These are phyloP conservation scores for Kodamaea plutei DNA, from an alignment of 1,139 yeast genomes.

Conservation along the genomic window DNA sequence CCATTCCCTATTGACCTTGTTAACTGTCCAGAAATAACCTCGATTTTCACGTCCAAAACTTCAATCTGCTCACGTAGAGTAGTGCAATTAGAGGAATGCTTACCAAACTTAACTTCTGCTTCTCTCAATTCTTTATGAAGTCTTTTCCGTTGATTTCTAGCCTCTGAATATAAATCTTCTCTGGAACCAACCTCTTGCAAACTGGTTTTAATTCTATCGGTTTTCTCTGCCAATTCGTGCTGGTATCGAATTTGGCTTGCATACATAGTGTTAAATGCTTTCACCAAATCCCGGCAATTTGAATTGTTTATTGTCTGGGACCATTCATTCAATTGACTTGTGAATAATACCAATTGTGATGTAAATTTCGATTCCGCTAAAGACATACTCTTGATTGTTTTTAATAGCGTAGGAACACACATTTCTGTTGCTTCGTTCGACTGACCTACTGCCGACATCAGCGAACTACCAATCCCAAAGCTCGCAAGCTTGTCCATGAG, in stretches of 20 bases:
- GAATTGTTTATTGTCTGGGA: slow-evolving; percentile 32
- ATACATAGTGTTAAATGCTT: slow-evolving; percentile 36
- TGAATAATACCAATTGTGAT: slow-evolving; percentile 30
- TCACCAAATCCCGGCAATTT: slow-evolving; percentile 36
- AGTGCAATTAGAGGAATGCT: slow-evolving; percentile 35
- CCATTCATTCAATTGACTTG: slow-evolving; percentile 41
- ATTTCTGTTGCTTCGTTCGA: too few relatives aligned
- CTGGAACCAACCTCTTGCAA: slow-evolving; percentile 46
- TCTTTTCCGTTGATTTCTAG: slow-evolving; percentile 29
- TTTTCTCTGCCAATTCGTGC: slow-evolving; percentile 31
- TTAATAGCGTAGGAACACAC: too few relatives aligned
- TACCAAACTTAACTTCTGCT: slow-evolving; percentile 44
- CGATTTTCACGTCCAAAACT: slow-evolving; percentile 42
- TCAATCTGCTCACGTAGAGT: slow-evolving; percentile 47
- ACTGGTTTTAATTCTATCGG: slow-evolving; percentile 39
- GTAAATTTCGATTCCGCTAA: slow-evolving; percentile 27
- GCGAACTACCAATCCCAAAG: too few relatives aligned
- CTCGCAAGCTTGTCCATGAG: too few relatives aligned
- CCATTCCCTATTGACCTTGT: slow-evolving; percentile 42
- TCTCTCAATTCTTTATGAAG: slow-evolving; percentile 34
- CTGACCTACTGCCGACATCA: too few relatives aligned
- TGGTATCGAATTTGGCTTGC: slow-evolving; percentile 31
- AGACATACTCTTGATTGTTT: slow-evolving; percentile 1
- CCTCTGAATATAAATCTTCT: slow-evolving; percentile 43
- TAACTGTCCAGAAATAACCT: slow-evolving; percentile 49